Base-by-base conservation (phyloP, 2,329 filamentous ascomycete genomes). In the Coniella vitis region DNA sequence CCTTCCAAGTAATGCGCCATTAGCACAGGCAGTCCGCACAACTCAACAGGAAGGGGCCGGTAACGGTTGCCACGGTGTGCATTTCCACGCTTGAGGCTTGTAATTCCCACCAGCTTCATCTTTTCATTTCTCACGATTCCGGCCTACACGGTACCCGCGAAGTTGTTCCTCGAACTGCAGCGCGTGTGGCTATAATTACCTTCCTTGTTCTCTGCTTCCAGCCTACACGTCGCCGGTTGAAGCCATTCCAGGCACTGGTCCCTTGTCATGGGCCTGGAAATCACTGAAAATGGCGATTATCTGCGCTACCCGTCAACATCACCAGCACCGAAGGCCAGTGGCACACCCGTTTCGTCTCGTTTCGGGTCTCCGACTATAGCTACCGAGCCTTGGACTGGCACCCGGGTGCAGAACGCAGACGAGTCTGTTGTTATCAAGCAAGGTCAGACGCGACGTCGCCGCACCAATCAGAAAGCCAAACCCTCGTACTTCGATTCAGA, bases 371-470 rank as follows among this genome's bases (percentile, higher is more conserved):
- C 49, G 1, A 12, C 21, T 2, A 13, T 14, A 16, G 35, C 31
- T 8, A 31, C 34, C 3, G 19, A 44, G 2, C 25, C 46, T 10
- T 48, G 35, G 31, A 52, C 37, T 8, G 25, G 40, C 29, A 19
- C 56, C 9, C 57, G 60, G 25, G 59, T 57, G 16, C 49, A 51
- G 8, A 29, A 55, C 4, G 54, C 61, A 1, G 61, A 61, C 5
- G 61, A 61, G n/a, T 61, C 57, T 2, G 62, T 61, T 38, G 60
- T 57, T 3, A 48, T 65, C 43, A 64, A 65, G 25, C 20, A 31
- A 20, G 21, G 10, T 13, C 25, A 36, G 9, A 16, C 20, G 12
- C 45, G 38, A 17, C 49, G 41, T 9, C 42, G 41, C 5, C 41
- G 8, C 7, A 17, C n/a, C 7, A 38, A 19, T 7, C 49, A 42